Conservation (phyloP, 2,329 filamentous ascomycete genomes). For the Pseudomassariella vexata region DNA sequence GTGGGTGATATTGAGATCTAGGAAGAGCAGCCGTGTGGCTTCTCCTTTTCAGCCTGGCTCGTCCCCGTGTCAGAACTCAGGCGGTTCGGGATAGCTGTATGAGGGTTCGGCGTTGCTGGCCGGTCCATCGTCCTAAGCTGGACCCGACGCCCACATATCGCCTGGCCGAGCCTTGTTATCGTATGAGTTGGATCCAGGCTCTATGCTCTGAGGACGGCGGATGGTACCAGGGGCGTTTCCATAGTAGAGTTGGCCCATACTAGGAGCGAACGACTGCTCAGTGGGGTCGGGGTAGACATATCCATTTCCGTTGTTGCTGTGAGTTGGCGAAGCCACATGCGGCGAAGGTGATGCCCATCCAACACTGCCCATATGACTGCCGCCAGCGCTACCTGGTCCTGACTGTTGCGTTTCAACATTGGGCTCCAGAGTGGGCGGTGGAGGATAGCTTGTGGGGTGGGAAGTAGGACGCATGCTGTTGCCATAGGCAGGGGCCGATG, state of each 20-base stretch:
- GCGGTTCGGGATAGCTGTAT: too few species aligned
- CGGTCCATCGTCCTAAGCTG: too few species aligned
- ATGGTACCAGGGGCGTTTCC: slow-evolving; percentile 53
- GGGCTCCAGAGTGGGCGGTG: slow-evolving; percentile 79
- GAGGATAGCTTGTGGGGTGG: slow-evolving; percentile 77
- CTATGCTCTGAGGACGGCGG: slow-evolving; percentile 69
- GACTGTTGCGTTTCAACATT: slow-evolving; percentile 72
- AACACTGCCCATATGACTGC: slow-evolving; percentile 75
- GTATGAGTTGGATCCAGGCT: slow-evolving; percentile 55
- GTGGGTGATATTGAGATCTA: too few species aligned
- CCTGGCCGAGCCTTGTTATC: slow-evolving; percentile 53
- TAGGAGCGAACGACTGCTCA: slow-evolving; percentile 53
- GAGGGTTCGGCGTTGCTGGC: too few species aligned
- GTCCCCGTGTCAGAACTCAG: too few species aligned
- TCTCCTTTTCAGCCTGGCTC: background rate
- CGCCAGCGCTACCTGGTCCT: slow-evolving; percentile 61
- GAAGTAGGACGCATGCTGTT: slow-evolving; percentile 67
- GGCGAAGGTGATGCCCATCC: slow-evolving; percentile 85
- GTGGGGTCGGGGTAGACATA: slow-evolving; percentile 85
- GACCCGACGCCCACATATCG: slow-evolving; percentile 39
- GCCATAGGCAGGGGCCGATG: slow-evolving; percentile 60
- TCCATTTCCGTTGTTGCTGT: slow-evolving; percentile 51
- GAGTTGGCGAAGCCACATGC: slow-evolving; percentile 66
- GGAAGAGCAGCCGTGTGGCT: too few species aligned
- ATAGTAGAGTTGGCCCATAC: slow-evolving; percentile 68